Conservation (phyloP, 148 eudicot genomes). For the Chenopodium berlandieri region DNA sequence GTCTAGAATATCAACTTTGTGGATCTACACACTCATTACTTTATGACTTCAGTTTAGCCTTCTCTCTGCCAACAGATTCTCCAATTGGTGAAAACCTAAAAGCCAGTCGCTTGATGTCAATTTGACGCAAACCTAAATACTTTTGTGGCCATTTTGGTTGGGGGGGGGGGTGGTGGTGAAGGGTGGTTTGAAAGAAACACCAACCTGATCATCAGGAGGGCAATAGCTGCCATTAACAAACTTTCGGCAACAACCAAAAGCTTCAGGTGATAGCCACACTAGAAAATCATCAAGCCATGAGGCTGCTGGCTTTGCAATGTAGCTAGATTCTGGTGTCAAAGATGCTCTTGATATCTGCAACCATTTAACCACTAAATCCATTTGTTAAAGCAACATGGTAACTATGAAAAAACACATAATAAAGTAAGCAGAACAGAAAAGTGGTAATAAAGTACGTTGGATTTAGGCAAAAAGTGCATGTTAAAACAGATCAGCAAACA, state of each 20-base stretch:
- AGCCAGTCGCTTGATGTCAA: neutral
- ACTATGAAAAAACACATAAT: neutral
- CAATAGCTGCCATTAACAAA: conserved; percentile 59
- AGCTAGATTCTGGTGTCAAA: conserved; percentile 49
- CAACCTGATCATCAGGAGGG: conserved; percentile 82
- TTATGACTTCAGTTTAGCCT: neutral
- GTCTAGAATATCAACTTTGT: neutral
- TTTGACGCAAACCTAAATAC: neutral
- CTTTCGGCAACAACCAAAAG: conserved; percentile 77
- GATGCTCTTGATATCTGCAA: conserved; percentile 75
- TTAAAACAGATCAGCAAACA: neutral
- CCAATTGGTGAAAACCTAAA: neutral
- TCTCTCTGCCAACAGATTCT: neutral
- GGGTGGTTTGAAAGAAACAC: conserved; percentile 17
- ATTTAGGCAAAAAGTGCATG: neutral
- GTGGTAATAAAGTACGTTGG: neutral
- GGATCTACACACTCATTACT: neutral
- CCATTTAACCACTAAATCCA: neutral
- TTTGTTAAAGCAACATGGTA: neutral
- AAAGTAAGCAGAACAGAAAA: neutral
- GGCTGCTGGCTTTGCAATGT: conserved; percentile 77
- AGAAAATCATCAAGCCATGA: conserved; percentile 88
- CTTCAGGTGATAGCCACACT: conserved; percentile 80
- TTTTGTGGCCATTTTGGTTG: neutral
- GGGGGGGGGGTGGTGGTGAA: neutral